Evolutionary conservation across 1,284 basidiomycete species (phyloP).

Genomic region (Tremellales sp.): DNA sequence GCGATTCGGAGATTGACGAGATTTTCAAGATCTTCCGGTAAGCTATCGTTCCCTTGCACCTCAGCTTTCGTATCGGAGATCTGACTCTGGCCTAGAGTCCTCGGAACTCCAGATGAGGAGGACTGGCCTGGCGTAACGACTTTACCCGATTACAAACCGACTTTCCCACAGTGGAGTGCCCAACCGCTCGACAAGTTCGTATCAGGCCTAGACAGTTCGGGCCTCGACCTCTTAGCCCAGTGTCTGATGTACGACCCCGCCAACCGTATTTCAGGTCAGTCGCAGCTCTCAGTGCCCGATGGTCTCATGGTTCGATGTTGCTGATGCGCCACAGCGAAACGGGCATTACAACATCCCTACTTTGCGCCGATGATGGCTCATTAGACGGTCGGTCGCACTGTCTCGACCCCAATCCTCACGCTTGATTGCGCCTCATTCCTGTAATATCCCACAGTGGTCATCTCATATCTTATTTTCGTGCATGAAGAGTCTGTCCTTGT

Average conservation of each 20-base stretch:
- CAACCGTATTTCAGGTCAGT: slow-evolving; percentile 82
- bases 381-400: not conserved
- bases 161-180: slow-evolving; percentile 87
- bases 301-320: no score
- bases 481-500: no score
- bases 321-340: no score
- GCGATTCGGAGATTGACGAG: slow-evolving; percentile 98
- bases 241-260: slow-evolving; percentile 90
- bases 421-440: no score
- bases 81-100: slow-evolving; percentile 63
- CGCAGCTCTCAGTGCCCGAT: no score
- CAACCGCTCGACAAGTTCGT: slow-evolving; percentile 64
- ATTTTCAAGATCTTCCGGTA: slow-evolving; percentile 99
- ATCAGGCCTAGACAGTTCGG: slow-evolving; percentile 63
- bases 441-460: no score
- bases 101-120: slow-evolving; percentile 93
- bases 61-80: no score
- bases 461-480: no score
- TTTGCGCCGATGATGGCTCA: slow-evolving; percentile 52
- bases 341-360: slow-evolving; percentile 76
- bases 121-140: slow-evolving; percentile 85
- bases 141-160: slow-evolving; percentile 92
- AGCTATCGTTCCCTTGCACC: no score
- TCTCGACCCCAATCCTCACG: not conserved
- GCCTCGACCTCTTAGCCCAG: slow-evolving; percentile 73